A percentile compares a stretch with the other conserved stretches of the same genome.
phyloP scores from a whole-genome alignment of 805 yeast genomes.

The Metschnikowia dekortorum region DNA sequence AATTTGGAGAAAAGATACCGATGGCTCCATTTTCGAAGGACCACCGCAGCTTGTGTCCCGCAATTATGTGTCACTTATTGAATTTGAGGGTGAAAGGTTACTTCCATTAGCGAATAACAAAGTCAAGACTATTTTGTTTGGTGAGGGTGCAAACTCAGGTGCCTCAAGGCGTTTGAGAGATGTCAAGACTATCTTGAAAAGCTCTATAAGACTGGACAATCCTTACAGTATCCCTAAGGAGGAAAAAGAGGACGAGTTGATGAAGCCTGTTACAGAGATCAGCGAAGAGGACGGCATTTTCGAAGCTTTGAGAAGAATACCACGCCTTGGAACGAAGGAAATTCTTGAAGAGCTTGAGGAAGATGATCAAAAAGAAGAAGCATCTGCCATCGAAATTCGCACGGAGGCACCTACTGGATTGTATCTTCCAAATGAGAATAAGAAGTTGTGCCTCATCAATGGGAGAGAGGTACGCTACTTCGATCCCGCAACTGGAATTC shows the following conservation, averaged over 20 bases:
- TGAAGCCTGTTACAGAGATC: slow-evolving; percentile 30
- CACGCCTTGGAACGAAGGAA: slow-evolving; percentile 58
- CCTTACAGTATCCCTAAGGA: slow-evolving; percentile 33
- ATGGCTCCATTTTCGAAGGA: slow-evolving; percentile 49
- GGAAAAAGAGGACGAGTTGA: slow-evolving; percentile 29
- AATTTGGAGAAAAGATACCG: slow-evolving; percentile 2
- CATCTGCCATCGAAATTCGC: slow-evolving; percentile 41
- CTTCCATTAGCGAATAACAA: slow-evolving; percentile 20
- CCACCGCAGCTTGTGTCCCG: slow-evolving; percentile 61
- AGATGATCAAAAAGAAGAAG: slow-evolving; percentile 34
- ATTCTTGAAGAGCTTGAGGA: slow-evolving; percentile 42
- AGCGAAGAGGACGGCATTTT: slow-evolving; percentile 36
- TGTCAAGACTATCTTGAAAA: slow-evolving; percentile 42
- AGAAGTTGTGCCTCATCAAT: slow-evolving; percentile 66
- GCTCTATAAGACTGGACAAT: slow-evolving; percentile 33
- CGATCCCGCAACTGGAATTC: slow-evolving; percentile 85
- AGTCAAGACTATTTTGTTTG: slow-evolving; percentile 47
- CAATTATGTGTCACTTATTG: slow-evolving; percentile 51
- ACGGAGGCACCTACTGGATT: slow-evolving; percentile 77
- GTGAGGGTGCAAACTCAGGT: slow-evolving; percentile 51
- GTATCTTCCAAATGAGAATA: slow-evolving; percentile 63
- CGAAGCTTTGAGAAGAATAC: slow-evolving; percentile 44
- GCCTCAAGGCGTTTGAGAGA: slow-evolving; percentile 52
- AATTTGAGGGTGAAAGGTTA: slow-evolving; percentile 36
- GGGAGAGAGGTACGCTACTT: slow-evolving; percentile 78